Evolutionary conservation across 176 grass and related monocot genomes (phyloP).

Genomic region (Ananas comosus): DNA sequence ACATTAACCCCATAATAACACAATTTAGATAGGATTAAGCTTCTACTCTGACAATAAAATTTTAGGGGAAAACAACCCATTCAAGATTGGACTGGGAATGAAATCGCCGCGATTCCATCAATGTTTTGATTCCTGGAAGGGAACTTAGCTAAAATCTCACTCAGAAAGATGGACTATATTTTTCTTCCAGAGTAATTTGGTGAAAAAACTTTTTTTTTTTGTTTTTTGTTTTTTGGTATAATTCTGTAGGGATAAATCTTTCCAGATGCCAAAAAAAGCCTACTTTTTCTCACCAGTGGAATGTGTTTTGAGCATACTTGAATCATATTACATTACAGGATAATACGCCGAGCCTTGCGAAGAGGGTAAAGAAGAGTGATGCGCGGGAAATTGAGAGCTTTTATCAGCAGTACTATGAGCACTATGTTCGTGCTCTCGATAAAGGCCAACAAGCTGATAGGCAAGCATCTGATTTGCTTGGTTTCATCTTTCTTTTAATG

Average conservation of each 20-base stretch:
- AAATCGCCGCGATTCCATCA: neutral
- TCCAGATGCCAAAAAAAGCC: too few relatives aligned
- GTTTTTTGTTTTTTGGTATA: too few relatives aligned
- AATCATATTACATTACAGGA: constrained; percentile 38
- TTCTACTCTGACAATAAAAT: neutral
- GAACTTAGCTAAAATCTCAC: neutral
- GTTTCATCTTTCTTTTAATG: neutral
- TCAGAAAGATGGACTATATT: neutral
- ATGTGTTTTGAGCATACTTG: neutral
- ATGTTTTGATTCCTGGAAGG: neutral
- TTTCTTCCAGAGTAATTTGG: neutral
- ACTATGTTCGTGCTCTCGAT: constrained; percentile 83
- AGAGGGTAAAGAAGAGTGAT: constrained; percentile 83
- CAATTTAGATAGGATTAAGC: neutral
- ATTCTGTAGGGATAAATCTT: too few relatives aligned
- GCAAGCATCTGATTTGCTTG: constrained; percentile 21
- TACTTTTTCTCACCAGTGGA: too few relatives aligned
- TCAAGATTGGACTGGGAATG: neutral
- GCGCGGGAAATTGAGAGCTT: constrained; percentile 91
- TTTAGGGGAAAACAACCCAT: neutral
- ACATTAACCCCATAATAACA: neutral
- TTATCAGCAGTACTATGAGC: constrained; percentile 92
- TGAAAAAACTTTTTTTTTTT: too few relatives aligned
- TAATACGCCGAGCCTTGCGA: constrained; percentile 70
- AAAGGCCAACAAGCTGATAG: constrained; percentile 86